Percentiles rank a stretch among this genome's conserved stretches.
Evolutionary conservation across 2,329 filamentous ascomycete species (phyloP).

Genomic region (Aureobasidium uvarum): DNA sequence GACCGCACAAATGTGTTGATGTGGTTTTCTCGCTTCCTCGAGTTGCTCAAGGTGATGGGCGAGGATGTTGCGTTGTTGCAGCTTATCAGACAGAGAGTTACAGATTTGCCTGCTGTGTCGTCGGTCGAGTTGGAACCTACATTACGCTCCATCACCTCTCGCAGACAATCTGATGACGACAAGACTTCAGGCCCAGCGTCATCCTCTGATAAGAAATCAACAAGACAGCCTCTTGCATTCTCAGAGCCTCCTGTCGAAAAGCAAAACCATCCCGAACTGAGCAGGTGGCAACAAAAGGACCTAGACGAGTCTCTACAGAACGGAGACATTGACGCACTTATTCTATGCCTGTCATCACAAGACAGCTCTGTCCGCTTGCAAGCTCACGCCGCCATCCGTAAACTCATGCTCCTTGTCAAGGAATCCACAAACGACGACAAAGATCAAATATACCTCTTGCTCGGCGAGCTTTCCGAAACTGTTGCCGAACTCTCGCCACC

Average conservation of each 20-base stretch:
- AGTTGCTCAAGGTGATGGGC: slow-evolving; percentile 27
- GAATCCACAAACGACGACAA: slow-evolving; percentile 72
- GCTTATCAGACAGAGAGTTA: slow-evolving; percentile 2
- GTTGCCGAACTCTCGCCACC: slow-evolving; percentile 50
- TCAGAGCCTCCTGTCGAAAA: slow-evolving; percentile 44
- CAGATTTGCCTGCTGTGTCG: slow-evolving; percentile 11
- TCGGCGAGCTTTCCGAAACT: slow-evolving; percentile 79
- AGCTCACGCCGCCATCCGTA: slow-evolving; percentile 66
- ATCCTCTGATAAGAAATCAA: slow-evolving; percentile 7
- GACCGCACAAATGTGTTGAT: slow-evolving; percentile 26
- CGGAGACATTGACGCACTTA: slow-evolving; percentile 65
- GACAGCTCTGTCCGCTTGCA: slow-evolving; percentile 76
- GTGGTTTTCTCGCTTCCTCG: slow-evolving; percentile 31
- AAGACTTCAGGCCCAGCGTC: not conserved
- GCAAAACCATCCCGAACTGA: slow-evolving; percentile 49
- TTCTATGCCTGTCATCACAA: slow-evolving; percentile 72
- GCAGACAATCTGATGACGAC: not conserved
- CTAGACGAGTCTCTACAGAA: slow-evolving; percentile 77
- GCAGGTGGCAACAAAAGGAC: slow-evolving; percentile 71
- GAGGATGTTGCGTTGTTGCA: slow-evolving; percentile 24
- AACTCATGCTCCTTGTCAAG: slow-evolving; percentile 56
- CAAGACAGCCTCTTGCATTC: slow-evolving; percentile 31
- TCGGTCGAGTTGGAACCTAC: slow-evolving; percentile 4
- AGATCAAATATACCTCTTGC: slow-evolving; percentile 73
- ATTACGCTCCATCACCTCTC: slow-evolving; percentile 1